Evolutionary conservation across 2,329 filamentous ascomycete genomes (phyloP), one percentile per base, ranked within the genome.

Genomic region (Fusarium sp.): DNA sequence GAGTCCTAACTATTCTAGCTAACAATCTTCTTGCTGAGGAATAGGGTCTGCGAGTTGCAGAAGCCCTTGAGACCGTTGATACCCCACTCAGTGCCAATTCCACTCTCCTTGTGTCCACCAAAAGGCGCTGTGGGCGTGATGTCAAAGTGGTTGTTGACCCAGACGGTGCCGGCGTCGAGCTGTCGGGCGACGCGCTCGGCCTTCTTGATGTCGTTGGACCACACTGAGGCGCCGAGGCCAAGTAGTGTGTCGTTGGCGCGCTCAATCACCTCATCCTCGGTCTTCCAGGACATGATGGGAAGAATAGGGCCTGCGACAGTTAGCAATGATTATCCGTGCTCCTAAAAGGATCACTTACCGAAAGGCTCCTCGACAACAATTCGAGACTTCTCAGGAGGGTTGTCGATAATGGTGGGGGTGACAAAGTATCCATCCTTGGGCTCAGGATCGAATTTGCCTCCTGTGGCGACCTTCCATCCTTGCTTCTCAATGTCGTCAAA

Each of bases 91-190:
- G 75, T 73, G 0, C 83, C 83, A 31, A 84, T 77, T 1, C 83
- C 83, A 48, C 82, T 84, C 46, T 79, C 72, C 72, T 85, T 85
- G 54, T 83, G 82, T 3, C 83, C 83, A 1, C 82, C 82, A 55
- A 84, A 84, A 0, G 82, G 79, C 5, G 71, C 78, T 13, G 71
- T 58, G 0, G 78, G 78, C 3, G 74, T 67, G 1, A 77, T 70
- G 73, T 89, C 88, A 70, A 89, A 80, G 69, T 84, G 88, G 11
- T 54, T 82, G 75, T 91, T 91, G 68, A 91, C 85, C 84, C 87
- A 91, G 2, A 91, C 87, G 5, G 78, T 85, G 1, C 89, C 89
- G 0, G 86, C 83, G 71, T 90, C 85, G 7, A 91, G 78, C 39
- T 83, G 81, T 34, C 83, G 77, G 0, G 87, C 89, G 18, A 91